A percentile compares a stretch with the other conserved stretches of the same genome.
Evolutionary conservation across 1,284 basidiomycete species (phyloP).

Genomic region (Hymenochaete sp.): DNA sequence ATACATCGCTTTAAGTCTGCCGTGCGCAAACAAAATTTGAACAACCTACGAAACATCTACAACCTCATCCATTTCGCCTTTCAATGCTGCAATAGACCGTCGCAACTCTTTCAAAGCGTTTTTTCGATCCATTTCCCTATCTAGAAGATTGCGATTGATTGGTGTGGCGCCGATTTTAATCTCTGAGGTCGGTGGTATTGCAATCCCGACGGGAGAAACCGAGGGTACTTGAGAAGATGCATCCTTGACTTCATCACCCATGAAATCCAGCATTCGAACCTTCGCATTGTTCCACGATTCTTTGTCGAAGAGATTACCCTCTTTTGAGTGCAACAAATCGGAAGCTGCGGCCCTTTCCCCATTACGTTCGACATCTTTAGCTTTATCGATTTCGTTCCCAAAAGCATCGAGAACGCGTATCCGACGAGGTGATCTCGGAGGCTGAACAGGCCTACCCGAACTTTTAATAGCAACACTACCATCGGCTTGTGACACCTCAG

Average conservation of each 20-base stretch:
- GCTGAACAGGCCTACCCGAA: constrained; percentile 2
- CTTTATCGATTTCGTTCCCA: constrained; percentile 28
- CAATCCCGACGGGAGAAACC: no score
- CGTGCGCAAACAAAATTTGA: no score
- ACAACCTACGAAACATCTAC: constrained; percentile 12
- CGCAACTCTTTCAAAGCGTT: constrained; percentile 49
- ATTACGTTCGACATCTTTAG: constrained; percentile 15
- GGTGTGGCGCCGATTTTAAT: no score
- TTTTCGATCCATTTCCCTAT: constrained; percentile 33
- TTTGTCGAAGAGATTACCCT: constrained; percentile 14
- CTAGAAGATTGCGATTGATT: no score
- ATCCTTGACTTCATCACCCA: constrained; percentile 49
- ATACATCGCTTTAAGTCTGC: no score
- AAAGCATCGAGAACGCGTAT: constrained; percentile 55
- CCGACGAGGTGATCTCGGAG: constrained; percentile 27
- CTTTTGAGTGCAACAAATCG: constrained; percentile 9
- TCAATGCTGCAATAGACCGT: constrained; percentile 46
- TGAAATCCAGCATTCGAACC: constrained; percentile 57
- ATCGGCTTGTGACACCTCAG: constrained; percentile 5
- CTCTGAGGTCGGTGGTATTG: no score
- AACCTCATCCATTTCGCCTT: constrained; percentile 32
- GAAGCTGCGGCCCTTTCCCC: constrained; percentile 15
- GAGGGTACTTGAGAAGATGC: constrained; percentile 14
- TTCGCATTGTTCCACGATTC: constrained; percentile 28
- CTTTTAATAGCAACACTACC: constrained; percentile 12